phyloP scores from a whole-genome alignment of 2,329 filamentous ascomycete genomes.

The Scedosporium boydii region DNA sequence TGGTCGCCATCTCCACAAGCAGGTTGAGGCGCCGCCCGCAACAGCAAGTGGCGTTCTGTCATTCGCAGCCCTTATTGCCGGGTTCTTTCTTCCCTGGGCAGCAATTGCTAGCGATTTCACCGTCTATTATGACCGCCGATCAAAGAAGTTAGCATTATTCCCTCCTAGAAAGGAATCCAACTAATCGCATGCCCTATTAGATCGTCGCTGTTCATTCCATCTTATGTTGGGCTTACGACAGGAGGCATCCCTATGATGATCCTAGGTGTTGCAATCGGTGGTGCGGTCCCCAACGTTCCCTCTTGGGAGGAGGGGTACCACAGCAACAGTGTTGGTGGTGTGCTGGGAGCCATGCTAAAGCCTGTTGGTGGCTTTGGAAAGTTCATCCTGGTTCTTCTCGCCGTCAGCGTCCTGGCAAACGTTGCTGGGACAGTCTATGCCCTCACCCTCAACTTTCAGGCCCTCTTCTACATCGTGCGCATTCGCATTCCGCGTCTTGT shows the following conservation, averaged over 20 bases:
- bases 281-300: slow-evolving; percentile 12
- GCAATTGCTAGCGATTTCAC: slow-evolving; percentile 29
- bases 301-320: slow-evolving; percentile 14
- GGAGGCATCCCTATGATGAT: slow-evolving; percentile 17
- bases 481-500: slow-evolving; percentile 28
- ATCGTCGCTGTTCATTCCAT: slow-evolving; percentile 1
- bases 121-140: slow-evolving; percentile 21
- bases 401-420: slow-evolving; percentile 27
- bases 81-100: slow-evolving; percentile 32
- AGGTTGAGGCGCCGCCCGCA: slow-evolving; percentile 18
- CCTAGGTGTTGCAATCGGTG: slow-evolving; percentile 25
- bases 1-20: slow-evolving; percentile 25
- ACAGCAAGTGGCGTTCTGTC: slow-evolving; percentile 12
- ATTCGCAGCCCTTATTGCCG: slow-evolving; percentile 31
- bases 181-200: not conserved
- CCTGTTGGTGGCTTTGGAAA: slow-evolving; percentile 17
- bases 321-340: slow-evolving; percentile 13
- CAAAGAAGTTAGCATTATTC: not conserved
- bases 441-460: slow-evolving; percentile 28
- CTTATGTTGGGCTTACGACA: slow-evolving; percentile 7
- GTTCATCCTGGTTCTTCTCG: slow-evolving; percentile 26
- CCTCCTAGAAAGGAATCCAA: not conserved
- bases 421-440: slow-evolving; percentile 28
- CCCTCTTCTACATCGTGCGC: slow-evolving; percentile 24
- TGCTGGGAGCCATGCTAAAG: slow-evolving; percentile 14